These are phyloP conservation scores for Populus simonii DNA, from an alignment of 345 rosid genomes.

Conservation along the genomic window DNA sequence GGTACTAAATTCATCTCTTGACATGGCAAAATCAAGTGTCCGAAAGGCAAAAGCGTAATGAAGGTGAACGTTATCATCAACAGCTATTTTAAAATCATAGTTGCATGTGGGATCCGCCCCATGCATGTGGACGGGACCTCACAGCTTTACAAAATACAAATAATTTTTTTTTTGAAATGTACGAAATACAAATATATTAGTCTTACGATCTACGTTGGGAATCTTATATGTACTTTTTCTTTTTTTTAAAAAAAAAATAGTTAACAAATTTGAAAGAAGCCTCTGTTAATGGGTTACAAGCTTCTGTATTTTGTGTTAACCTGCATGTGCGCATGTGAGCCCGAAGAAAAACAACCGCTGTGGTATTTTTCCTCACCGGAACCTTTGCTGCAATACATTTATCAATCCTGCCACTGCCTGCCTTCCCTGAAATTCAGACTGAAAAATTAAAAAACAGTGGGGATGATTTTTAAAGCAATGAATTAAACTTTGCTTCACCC, in stretches of 20 bases:
- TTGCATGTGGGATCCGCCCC: not conserved
- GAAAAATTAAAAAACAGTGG: not conserved
- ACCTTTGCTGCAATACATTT: not conserved
- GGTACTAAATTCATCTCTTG: not conserved
- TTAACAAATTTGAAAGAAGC: not conserved
- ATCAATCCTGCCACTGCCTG: not conserved
- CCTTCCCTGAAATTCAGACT: not conserved
- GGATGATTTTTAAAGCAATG: not conserved
- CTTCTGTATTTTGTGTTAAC: not conserved
- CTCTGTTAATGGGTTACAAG: not conserved
- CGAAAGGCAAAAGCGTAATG: not conserved
- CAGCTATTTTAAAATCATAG: not conserved
- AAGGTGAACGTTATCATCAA: not conserved
- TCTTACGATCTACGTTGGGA: not conserved
- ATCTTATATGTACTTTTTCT: not conserved
- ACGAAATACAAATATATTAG: not conserved
- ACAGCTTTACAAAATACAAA: not conserved
- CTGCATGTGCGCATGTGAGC: conserved; percentile 1
- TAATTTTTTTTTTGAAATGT: not conserved
- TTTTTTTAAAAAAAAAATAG: not conserved
- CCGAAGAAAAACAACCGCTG: not conserved
- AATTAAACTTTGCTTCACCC: not conserved
- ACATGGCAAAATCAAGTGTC: not conserved
- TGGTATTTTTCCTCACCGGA: not conserved
- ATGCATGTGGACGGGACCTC: not conserved